Evolutionary conservation across 1,139 yeast species (phyloP), one percentile per base, ranked within the genome.

Genomic region (Keqinozyma sinolaborantium): DNA sequence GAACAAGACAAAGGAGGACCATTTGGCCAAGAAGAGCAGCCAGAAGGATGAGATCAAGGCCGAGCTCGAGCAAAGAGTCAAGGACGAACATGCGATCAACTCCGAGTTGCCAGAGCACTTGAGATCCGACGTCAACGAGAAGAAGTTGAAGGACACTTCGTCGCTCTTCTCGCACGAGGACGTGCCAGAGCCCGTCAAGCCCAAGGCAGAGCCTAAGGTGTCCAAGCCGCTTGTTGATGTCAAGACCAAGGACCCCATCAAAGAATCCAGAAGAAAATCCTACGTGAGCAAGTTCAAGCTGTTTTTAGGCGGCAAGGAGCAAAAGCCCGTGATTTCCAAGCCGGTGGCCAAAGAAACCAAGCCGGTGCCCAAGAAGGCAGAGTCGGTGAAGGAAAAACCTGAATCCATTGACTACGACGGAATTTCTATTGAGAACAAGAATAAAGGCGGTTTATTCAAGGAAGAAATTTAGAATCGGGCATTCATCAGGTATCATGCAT

Each of bases 81-180:
- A 59, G 41, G 68, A 60, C 26, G 74, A 67, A 42, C 67, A 64
- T 41, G 58, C 52, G 35, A 69, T 75, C 42, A 73, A 74, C 44
- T 50, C 45, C 14, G 73, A 66, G 40, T 65, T 73, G 41, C 82
- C 82, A 10, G 77, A 70, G 31, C 81, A 76, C 51, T 60, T 75
- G 47, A 62, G 59, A 39, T 50, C 51, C 29, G 70, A 68, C 4
- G 51, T 75, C 15, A 51, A 64, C 37, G 77, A 70, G 41, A 50
- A 50, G 34, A 60, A 58, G 40, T 50, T 67, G 27, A 56, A 56
- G 30, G 76, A 70, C 42, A 62, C 70, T 16, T 58, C 66, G 2
- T 64, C 71, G 1, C 48, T 69, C 16, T 68, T 69, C 37, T 50
- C 69, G 3, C 60, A 52, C 15, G 53, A 58, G 33, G 53, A 47